Evolutionary conservation across 2,329 filamentous ascomycete genomes (phyloP).

Genomic region (Alternaria triticimaculans): DNA sequence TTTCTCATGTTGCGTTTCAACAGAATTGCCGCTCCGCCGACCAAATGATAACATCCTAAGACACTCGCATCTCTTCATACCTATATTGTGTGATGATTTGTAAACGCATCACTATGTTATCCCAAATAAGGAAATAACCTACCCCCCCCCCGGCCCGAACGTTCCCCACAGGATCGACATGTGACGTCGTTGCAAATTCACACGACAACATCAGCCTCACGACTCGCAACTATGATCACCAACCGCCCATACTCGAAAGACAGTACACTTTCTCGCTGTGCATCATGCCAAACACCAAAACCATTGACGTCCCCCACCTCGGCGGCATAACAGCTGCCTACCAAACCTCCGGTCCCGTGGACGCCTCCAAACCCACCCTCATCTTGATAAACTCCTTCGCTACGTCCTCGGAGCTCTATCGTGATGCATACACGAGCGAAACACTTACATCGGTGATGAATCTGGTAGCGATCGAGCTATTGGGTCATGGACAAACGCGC

Average conservation of each 20-base stretch:
- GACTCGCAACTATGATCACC: neutral
- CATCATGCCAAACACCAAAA: slow-evolving; percentile 45
- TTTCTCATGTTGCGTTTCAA: neutral
- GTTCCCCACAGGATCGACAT: neutral
- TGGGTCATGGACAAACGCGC: slow-evolving; percentile 60
- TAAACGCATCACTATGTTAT: neutral
- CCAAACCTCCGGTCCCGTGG: slow-evolving; percentile 49
- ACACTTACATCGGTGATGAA: slow-evolving; percentile 52
- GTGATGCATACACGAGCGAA: slow-evolving; percentile 48
- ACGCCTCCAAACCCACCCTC: slow-evolving; percentile 56
- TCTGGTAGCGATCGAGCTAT: slow-evolving; percentile 60
- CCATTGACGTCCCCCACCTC: slow-evolving; percentile 57
- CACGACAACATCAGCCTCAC: neutral
- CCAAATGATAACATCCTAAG: neutral
- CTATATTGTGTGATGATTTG: neutral
- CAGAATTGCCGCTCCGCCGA: neutral
- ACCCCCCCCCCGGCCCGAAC: neutral
- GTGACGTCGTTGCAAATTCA: neutral
- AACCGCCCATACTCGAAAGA: neutral
- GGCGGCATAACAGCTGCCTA: slow-evolving; percentile 59
- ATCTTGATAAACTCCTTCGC: slow-evolving; percentile 61
- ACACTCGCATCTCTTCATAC: neutral
- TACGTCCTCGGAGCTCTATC: slow-evolving; percentile 56
- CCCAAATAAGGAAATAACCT: neutral
- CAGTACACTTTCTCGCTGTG: neutral